Base-by-base conservation (phyloP, 2,329 filamentous ascomycete genomes). In the Helicocarpus griseus region DNA sequence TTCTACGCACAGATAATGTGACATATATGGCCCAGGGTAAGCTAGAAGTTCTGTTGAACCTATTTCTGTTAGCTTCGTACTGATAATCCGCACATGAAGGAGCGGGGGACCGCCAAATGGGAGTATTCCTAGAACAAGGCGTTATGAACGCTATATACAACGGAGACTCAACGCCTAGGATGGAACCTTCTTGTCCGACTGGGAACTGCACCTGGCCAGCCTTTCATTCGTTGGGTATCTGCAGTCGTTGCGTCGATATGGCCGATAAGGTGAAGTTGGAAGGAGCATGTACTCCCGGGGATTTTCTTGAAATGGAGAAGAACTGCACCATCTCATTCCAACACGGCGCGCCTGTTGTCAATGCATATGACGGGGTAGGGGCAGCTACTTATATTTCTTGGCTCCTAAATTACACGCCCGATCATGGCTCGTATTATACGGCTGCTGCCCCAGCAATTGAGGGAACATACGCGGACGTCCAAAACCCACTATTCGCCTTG, bases 111-210 rank as follows among this genome's bases (percentile, higher is more conserved):
- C 9, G 3, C 22, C 6, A 8, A 5, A 35, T 47, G 44, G 29
- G 14, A n/a, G 2, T 17, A 4, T 9, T 14, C 14, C 17, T 47
- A 11, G 17, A 35, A 4, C 17, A 14, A 24, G 44, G 44, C 19
- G 8, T 47, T 35, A 47, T 47, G 44, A 47, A 47, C 19, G 28
- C 44, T 13, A 22, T 47, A 35, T 47, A 22, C 44, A 47, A 47
- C 19, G 19, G 44, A 24, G 44, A 47, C 19, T 19, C 28, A 3
- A 29, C 44, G 22, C 44, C 44, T 22, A 35, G n/a, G 4, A 11
- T 35, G 13, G 9, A 47, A 24, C 44, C 44, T 14, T 24, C 14
- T 11, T 47, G 44, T 11, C 29, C 44, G 5, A 47, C 44, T 13
- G 29, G 44, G 29, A 47, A 47, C 31, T 47, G 29, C 31, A 47